Evolutionary conservation across 495 filamentous ascomycete genomes (phyloP), one percentile per base, ranked within the genome.

Genomic region (Aspergillus cavernicola): DNA sequence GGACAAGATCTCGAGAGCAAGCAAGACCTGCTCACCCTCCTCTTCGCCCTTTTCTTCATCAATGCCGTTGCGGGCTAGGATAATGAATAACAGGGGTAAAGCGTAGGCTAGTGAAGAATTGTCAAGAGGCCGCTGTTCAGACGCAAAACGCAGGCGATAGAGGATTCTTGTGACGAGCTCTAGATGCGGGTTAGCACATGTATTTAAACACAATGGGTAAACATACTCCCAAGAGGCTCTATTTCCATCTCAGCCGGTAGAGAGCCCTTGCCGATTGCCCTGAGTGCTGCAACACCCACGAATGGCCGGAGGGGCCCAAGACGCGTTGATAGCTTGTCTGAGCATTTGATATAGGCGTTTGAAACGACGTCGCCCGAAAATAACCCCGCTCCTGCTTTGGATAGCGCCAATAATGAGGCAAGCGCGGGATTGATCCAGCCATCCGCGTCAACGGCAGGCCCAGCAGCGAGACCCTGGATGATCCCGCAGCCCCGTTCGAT

Each of bases 61-160:
- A 50, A 96, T 84, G 2, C 92, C 91, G 20, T 90, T 90, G 31
- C 85, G 83, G 52, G 76, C 74, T 33, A 98, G 76, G 32, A 97
- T 77, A 12, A 86, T 57, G 47, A 90, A 83, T 7, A 95, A 68
- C 33, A 98, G 75, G 0, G 95, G 89, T 6, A 97, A 77, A 28
- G 93, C 80, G 60, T 97, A 98, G 44, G 85, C 87, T 18, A 97
- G 73, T 2, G 92, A 89, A 4, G 91, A 82, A 2, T 79, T 76
- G 63, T 97, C 95, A 54, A 97, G 90, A 3, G 92, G 89, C 2
- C 90, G 82, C 64, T 97, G 93, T 64, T 96, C 93, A 11, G 88
- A 88, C 48, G 90, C 79, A 64, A 96, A 95, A 16, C 91, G 86
- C 39, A 98, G 69, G 28, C 92, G 85, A 66, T 97, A 97, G 12